Evolutionary conservation across 1,139 yeast species (phyloP).

Genomic region (Magnusiomyces paraingens): DNA sequence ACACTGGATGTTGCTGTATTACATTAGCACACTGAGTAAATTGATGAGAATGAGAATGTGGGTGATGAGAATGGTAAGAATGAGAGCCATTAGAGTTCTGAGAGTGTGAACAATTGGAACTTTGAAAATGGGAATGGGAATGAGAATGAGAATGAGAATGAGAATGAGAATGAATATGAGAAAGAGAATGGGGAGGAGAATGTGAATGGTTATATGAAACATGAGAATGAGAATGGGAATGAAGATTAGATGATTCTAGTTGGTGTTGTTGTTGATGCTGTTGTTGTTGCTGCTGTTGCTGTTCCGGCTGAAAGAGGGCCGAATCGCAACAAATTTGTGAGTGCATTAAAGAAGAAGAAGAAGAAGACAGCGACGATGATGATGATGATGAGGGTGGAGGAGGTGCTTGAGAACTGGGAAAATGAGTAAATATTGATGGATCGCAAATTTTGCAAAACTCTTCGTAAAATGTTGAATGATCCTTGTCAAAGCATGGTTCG

Average conservation of each 20-base stretch:
- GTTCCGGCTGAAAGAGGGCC: neutral
- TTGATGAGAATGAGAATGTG: neutral
- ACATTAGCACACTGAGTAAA: neutral
- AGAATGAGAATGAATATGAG: neutral
- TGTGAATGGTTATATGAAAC: neutral
- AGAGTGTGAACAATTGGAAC: too few relatives aligned
- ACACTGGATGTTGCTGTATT: too few relatives aligned
- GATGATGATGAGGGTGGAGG: neutral
- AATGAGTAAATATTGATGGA: neutral
- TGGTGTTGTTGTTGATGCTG: neutral
- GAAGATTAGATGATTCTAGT: neutral
- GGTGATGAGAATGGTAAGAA: too few relatives aligned
- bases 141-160: neutral
- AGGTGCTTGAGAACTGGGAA: neutral
- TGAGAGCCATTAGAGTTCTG: neutral
- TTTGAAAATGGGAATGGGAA: neutral
- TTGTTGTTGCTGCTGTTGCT: neutral
- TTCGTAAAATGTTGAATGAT: neutral
- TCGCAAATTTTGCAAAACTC: neutral
- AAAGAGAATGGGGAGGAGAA: neutral
- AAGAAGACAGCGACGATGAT: too few relatives aligned
- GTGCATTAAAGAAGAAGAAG: neutral
- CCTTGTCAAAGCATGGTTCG: neutral
- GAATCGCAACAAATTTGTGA: neutral
- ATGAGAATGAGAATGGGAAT: neutral